A percentile compares a stretch with the other conserved stretches of the same genome.
phyloP scores from a whole-genome alignment of 352 stramenopile species.

The Aphanomyces invadans region DNA sequence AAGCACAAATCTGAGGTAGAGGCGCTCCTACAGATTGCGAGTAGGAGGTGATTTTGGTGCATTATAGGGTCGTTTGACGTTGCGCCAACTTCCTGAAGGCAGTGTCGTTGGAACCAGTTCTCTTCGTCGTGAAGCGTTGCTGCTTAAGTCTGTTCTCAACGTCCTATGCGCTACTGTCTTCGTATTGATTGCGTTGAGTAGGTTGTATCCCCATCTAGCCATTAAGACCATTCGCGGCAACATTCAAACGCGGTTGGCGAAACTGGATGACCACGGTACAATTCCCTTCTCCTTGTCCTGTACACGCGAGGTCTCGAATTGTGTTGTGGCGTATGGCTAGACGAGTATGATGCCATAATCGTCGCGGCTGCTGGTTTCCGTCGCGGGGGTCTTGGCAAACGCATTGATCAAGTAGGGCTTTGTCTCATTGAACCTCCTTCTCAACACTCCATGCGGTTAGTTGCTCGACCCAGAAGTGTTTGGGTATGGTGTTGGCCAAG shows the following conservation, averaged over 20 bases:
- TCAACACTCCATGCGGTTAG: conserved; percentile 24
- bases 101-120: conserved; percentile 80
- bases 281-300: not conserved
- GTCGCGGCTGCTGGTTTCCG: conserved; percentile 77
- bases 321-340: conserved; percentile 18
- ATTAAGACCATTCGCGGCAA: conserved; percentile 84
- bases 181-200: conserved; percentile 14
- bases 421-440: not conserved
- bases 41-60: not conserved
- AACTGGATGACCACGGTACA: conserved; percentile 59
- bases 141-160: conserved; percentile 29
- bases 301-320: too few species aligned
- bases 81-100: conserved; percentile 53
- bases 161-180: not conserved
- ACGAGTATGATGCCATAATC: conserved; percentile 83
- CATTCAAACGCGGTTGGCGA: conserved; percentile 79
- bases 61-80: conserved; percentile 33
- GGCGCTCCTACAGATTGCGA: not conserved
- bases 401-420: conserved; percentile 51
- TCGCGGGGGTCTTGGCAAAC: conserved; percentile 54
- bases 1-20: conserved; percentile 61
- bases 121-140: conserved; percentile 67
- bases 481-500: conserved; percentile 75
- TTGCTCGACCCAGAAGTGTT: conserved; percentile 63
- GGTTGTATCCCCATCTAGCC: conserved; percentile 57